Percentiles rank a stretch among this genome's conserved stretches.
These are phyloP conservation scores for Alternaria dauci DNA, from an alignment of 2,329 filamentous ascomycete species.

Conservation along the genomic window DNA sequence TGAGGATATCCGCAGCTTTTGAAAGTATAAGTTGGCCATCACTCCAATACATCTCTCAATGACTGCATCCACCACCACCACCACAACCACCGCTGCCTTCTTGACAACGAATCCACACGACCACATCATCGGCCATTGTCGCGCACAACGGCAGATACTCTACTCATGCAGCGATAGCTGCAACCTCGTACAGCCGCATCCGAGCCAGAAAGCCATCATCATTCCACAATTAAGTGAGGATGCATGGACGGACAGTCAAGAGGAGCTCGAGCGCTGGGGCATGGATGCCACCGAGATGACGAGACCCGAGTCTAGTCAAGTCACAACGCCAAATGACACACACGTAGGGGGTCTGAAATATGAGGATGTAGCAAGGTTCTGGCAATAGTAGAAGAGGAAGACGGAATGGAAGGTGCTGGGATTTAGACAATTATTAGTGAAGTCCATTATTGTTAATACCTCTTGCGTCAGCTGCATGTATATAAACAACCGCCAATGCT, in stretches of 20 bases:
- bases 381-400: neutral
- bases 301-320: neutral
- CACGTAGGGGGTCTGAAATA: neutral
- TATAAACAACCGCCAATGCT: neutral
- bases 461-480: neutral
- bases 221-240: constrained; percentile 5
- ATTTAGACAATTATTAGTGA: neutral
- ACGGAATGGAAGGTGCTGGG: neutral
- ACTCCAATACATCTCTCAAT: neutral
- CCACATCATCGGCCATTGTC: constrained; percentile 20
- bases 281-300: neutral
- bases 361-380: constrained; percentile 5
- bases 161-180: constrained; percentile 7
- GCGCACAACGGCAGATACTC: constrained; percentile 17
- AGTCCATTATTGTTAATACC: neutral
- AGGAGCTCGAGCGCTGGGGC: constrained; percentile 21
- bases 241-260: constrained; percentile 11
- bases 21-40: neutral
- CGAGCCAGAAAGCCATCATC: neutral
- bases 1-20: neutral
- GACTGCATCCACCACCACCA: neutral
- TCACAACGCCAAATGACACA: neutral
- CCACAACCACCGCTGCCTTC: neutral
- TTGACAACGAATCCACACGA: constrained; percentile 12
- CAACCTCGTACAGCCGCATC: neutral